A percentile compares a stretch with the other conserved stretches of the same genome.
phyloP scores from a whole-genome alignment of 768 basidiomycete genomes.

The Pulveroboletus sp. region DNA sequence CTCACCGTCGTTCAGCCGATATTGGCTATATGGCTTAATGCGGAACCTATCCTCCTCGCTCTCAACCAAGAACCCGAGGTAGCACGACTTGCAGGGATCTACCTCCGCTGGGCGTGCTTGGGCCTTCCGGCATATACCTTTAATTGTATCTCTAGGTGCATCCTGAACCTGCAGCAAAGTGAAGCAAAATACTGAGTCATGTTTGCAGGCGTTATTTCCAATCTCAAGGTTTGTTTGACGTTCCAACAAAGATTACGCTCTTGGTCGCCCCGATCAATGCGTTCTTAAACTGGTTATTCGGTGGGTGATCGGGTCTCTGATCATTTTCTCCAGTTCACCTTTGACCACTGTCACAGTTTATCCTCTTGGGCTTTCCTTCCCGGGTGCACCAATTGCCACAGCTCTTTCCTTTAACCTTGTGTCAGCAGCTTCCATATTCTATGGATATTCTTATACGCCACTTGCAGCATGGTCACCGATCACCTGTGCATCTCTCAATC shows the following conservation, averaged over 20 bases:
- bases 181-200: neutral
- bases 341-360: constrained; percentile 24
- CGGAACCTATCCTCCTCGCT: constrained; percentile 71
- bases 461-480: constrained; percentile 70
- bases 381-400: constrained; percentile 89
- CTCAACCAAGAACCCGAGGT: constrained; percentile 83
- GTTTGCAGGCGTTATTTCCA: constrained; percentile 52
- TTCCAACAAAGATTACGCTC: constrained; percentile 81
- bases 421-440: constrained; percentile 53
- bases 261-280: constrained; percentile 85
- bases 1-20: constrained; percentile 41
- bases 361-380: constrained; percentile 76
- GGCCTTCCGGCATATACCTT: constrained; percentile 76
- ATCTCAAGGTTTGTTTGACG: constrained; percentile 79
- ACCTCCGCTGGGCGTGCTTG: constrained; percentile 70
- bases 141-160: constrained; percentile 50
- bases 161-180: neutral
- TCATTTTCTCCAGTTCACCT: constrained; percentile 1
- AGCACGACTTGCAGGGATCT: constrained; percentile 68
- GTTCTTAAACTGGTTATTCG: constrained; percentile 79
- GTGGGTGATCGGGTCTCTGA: constrained; percentile 34
- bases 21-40: constrained; percentile 72
- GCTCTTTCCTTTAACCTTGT: constrained; percentile 89
- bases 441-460: constrained; percentile 59
- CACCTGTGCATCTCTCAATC: constrained; percentile 30